These are phyloP conservation scores for Cyberlindnera misumaiensis DNA, from an alignment of 805 yeast species.

Conservation along the genomic window DNA sequence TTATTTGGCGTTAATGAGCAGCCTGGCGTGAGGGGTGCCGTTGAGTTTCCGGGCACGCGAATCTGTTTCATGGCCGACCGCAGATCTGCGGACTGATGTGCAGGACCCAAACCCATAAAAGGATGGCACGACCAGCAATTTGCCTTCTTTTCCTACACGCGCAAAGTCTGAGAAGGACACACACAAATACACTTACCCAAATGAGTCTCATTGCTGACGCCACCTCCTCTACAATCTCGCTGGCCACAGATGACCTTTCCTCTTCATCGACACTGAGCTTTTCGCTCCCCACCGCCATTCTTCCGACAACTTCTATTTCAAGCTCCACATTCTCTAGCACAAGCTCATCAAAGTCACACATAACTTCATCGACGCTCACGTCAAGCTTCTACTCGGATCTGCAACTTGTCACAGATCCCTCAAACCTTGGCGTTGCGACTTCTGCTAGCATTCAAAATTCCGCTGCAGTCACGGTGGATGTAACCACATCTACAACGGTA, in stretches of 20 bases:
- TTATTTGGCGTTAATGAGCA: too few species aligned
- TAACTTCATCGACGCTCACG: constrained; percentile 4
- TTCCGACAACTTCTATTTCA: constrained; percentile 3
- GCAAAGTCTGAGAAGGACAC: too few species aligned
- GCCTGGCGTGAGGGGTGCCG: too few species aligned
- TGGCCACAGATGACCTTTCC: constrained; percentile 9
- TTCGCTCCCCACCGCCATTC: constrained; percentile 5
- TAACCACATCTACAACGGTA: background rate
- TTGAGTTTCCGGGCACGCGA: too few species aligned
- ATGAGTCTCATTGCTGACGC: constrained; percentile 5
- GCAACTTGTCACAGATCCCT: constrained; percentile 15
- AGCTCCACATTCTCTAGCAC: background rate
- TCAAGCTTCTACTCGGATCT: constrained; percentile 18
- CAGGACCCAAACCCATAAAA: too few species aligned
- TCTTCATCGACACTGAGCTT: constrained; percentile 2
- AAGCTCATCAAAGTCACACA: constrained; percentile 1
- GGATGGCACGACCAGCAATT: too few species aligned
- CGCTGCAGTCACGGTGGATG: background rate
- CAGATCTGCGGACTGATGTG: too few species aligned
- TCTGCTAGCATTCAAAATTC: background rate
- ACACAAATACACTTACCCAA: background rate
- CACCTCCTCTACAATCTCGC: constrained; percentile 2
- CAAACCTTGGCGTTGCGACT: constrained; percentile 1
- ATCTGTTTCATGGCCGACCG: too few species aligned
- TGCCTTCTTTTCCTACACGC: too few species aligned